Conservation (phyloP, 352 stramenopile genomes). For the Pythium aquatile region DNA sequence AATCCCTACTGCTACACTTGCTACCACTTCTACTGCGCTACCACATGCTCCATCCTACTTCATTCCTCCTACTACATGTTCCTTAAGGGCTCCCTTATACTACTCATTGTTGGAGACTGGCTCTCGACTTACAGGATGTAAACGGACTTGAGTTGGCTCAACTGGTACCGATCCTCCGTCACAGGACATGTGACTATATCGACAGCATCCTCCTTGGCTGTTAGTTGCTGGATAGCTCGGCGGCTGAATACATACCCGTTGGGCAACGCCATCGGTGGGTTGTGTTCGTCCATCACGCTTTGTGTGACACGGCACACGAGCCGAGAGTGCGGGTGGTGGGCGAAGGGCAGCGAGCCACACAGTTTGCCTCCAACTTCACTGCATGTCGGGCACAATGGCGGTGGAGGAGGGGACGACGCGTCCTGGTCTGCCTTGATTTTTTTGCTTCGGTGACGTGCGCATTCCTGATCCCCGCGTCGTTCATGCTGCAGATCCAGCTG, state of each 20-base stretch:
- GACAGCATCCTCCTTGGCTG: slow-evolving; percentile 25
- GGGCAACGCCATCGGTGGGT: slow-evolving; percentile 73
- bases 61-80: not conserved
- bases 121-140: slow-evolving; percentile 59
- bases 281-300: slow-evolving; percentile 84
- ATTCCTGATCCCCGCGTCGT: slow-evolving; percentile 23
- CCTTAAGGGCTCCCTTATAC: not conserved
- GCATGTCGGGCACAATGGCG: slow-evolving; percentile 73
- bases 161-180: slow-evolving; percentile 64
- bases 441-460: slow-evolving; percentile 30
- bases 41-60: slow-evolving; percentile 4
- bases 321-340: slow-evolving; percentile 80
- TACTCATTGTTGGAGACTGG: not conserved
- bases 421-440: slow-evolving; percentile 37
- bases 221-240: slow-evolving; percentile 62
- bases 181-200: slow-evolving; percentile 69
- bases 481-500: slow-evolving; percentile 9
- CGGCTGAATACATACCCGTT: slow-evolving; percentile 85
- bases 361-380: slow-evolving; percentile 68
- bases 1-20: slow-evolving; percentile 3
- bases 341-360: slow-evolving; percentile 56
- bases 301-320: slow-evolving; percentile 80
- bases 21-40: not conserved
- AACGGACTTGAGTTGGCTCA: slow-evolving; percentile 63
- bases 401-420: not conserved